Evolutionary conservation across 139 green algal genomes (phyloP).

Genomic region (Choricystis sp.): DNA sequence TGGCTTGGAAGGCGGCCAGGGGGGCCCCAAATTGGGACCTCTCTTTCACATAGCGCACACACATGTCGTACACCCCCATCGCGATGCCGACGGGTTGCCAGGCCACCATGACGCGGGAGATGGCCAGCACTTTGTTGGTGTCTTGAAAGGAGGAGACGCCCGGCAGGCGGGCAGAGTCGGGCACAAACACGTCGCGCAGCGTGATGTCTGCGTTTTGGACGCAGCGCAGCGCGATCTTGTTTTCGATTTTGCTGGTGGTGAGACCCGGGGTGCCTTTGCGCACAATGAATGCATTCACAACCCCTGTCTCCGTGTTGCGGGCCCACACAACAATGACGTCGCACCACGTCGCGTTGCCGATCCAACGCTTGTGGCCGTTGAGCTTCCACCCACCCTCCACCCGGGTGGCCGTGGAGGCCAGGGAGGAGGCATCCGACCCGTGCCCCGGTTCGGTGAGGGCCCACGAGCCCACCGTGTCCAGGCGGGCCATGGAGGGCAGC

Average conservation of each 20-base stretch:
- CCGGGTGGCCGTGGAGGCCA: conserved; percentile 45
- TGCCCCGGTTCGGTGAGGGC: conserved; percentile 80
- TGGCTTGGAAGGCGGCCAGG: conserved; percentile 67
- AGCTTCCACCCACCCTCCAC: conserved; percentile 65
- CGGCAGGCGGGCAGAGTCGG: conserved; percentile 64
- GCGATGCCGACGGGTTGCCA: conserved; percentile 86
- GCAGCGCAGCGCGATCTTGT: conserved; percentile 80
- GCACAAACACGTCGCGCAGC: conserved; percentile 66
- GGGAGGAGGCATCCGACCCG: conserved; percentile 61
- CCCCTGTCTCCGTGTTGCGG: conserved; percentile 38
- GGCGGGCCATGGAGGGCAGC: conserved; percentile 53
- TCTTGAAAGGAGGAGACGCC: conserved; percentile 61
- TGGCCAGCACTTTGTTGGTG: conserved; percentile 61
- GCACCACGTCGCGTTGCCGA: conserved; percentile 51
- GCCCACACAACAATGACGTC: conserved; percentile 75
- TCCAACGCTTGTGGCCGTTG: conserved; percentile 88
- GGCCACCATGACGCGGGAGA: conserved; percentile 80
- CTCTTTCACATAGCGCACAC: conserved; percentile 55
- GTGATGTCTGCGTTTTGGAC: conserved; percentile 90
- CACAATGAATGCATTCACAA: conserved; percentile 85
- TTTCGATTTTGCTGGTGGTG: conserved; percentile 70
- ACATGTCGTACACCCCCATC: conserved; percentile 84
- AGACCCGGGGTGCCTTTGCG: conserved; percentile 67
- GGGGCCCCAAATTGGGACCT: conserved; percentile 71
- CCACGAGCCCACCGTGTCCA: conserved; percentile 58